Percentiles rank a stretch among this genome's conserved stretches.
Evolutionary conservation across 345 rosid genomes (phyloP).

Genomic region (Boechera stricta): DNA sequence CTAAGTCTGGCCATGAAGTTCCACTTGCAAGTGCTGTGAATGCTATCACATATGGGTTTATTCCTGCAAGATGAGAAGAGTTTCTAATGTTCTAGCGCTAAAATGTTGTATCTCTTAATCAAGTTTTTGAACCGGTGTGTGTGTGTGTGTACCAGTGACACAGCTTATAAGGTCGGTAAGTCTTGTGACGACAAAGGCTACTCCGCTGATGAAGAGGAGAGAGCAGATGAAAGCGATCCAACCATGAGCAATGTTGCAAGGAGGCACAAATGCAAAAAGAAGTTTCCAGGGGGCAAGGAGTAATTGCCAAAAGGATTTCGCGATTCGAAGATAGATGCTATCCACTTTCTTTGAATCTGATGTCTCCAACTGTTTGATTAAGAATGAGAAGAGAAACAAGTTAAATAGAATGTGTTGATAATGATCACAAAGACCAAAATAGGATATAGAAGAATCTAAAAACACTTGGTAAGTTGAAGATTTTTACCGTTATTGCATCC

Average conservation of each 20-base stretch:
- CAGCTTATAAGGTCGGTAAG: constrained; percentile 90
- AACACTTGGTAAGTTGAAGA: constrained; percentile 19
- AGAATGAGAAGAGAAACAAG: constrained; percentile 30
- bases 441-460: constrained; percentile 20
- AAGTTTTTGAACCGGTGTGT: neutral
- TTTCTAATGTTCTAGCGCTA: constrained; percentile 10
- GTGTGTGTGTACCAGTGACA: constrained; percentile 70
- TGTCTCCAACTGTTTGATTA: constrained; percentile 64
- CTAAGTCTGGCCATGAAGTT: constrained; percentile 98
- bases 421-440: constrained; percentile 1
- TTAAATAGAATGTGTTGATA: neutral
- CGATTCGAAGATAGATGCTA: constrained; percentile 48
- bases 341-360: constrained; percentile 63
- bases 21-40: constrained; percentile 92
- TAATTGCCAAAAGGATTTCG: constrained; percentile 63
- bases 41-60: constrained; percentile 92
- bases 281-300: constrained; percentile 77
- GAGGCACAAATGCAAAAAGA: constrained; percentile 91
- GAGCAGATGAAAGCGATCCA: constrained; percentile 92
- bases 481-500: constrained; percentile 67
- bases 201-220: constrained; percentile 78
- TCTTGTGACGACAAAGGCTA: constrained; percentile 76
- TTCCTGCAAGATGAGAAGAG: constrained; percentile 54
- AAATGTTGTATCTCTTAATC: constrained; percentile 18
- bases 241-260: constrained; percentile 84